Base-by-base conservation (phyloP, 441 rosid genomes). In the Hura crepitans region DNA sequence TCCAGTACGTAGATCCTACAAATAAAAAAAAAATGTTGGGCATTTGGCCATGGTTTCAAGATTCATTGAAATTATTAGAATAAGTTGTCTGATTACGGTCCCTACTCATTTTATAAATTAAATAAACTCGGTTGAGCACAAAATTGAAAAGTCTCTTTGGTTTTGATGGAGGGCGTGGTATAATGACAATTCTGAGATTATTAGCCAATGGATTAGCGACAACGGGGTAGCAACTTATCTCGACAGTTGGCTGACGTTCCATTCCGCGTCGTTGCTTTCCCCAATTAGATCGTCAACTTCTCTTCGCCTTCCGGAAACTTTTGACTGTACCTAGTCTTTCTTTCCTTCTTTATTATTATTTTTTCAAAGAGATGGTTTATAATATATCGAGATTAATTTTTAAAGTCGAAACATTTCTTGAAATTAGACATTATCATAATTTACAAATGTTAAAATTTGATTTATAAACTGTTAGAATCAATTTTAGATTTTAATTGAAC, bases 231-330 rank as follows among this genome's bases (percentile, higher is more conserved):
- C 43, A 59, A 35, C 28, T 8, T 6, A 22, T 61, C 47, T n/a
- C n/a, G 31, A 18, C 47, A 1, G 35, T 37, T 39, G 23, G 70
- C 31, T 54, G 20, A 67, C 37, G 61, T 55, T 17, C 15, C 37
- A 17, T 23, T 23, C 62, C 51, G 39, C 50, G 71, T 67, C 62
- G 71, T 23, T 25, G 14, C 7, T 67, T 17, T 15, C 15, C 1
- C 6, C 59, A 2, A 31, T 27, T 46, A 17, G 42, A 50, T 33
- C 49, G 33, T 11, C 11, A 37, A 17, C 37, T 22, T 60, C 6
- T 25, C 3, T 35, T 60, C 51, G 49, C 73, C 66, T 62, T 71
- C 69, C 11, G 53, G 68, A 70, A 70, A 49, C 1, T 6, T 0
- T 59, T 70, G 73, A 70, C 67, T 65, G 0, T 23, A 9, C 2